Conservation (phyloP, 1,284 basidiomycete genomes). For the Gomphus sp. region DNA sequence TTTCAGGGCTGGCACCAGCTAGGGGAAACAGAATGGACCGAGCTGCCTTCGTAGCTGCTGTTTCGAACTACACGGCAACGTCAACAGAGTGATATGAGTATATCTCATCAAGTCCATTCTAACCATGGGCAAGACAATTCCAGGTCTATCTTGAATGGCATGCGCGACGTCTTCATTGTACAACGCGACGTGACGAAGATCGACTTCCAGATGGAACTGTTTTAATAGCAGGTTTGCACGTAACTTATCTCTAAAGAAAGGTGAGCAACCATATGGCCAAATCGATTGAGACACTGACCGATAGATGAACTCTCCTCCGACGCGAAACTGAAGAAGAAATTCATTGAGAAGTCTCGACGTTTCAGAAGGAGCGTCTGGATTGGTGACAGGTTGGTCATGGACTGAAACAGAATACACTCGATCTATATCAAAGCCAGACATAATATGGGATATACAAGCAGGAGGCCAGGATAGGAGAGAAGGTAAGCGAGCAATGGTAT, state of each 20-base stretch:
- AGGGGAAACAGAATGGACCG: constrained; percentile 74
- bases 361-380: constrained; percentile 66
- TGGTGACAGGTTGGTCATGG: constrained; percentile 44
- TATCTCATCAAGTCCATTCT: constrained; percentile 14
- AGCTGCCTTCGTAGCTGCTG: constrained; percentile 76
- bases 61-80: constrained; percentile 62
- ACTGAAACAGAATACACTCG: constrained; percentile 73
- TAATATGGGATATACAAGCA: constrained; percentile 14
- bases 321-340: constrained; percentile 80
- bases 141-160: constrained; percentile 81
- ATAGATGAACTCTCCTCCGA: constrained; percentile 86
- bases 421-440: constrained; percentile 70
- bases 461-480: not conserved
- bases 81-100: not conserved
- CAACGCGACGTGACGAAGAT: constrained; percentile 82
- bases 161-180: constrained; percentile 94
- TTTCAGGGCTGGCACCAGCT: constrained; percentile 33
- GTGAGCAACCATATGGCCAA: constrained; percentile 12
- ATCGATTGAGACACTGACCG: constrained; percentile 33
- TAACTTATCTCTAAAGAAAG: constrained; percentile 66
- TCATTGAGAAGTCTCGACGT: constrained; percentile 74
- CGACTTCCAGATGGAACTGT: constrained; percentile 88
- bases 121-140: constrained; percentile 85
- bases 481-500: not conserved
- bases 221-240: constrained; percentile 86